Evolutionary conservation across 768 basidiomycete genomes (phyloP).

Genomic region (Calocybe cyanea): DNA sequence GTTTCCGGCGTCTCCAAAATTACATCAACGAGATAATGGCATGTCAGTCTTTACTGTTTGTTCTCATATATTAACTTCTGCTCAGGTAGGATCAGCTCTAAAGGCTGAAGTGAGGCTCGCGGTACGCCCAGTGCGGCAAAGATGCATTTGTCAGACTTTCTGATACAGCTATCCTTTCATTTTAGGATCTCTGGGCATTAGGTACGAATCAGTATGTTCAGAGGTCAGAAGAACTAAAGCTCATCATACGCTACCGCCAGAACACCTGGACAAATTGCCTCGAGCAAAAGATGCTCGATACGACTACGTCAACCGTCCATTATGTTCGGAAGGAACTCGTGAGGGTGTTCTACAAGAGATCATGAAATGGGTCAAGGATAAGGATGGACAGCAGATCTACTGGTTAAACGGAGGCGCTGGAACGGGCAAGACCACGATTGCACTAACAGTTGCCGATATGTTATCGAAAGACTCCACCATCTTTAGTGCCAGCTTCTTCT

Average conservation of each 20-base stretch:
- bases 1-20: constrained; percentile 10
- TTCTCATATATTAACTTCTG: not conserved
- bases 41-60: not conserved
- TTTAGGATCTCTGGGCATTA: constrained; percentile 15
- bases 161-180: too few relatives aligned
- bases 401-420: constrained; percentile 23
- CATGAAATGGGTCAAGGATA: constrained; percentile 16
- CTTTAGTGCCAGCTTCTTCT: constrained; percentile 28
- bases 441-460: constrained; percentile 16
- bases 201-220: constrained; percentile 4
- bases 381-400: constrained; percentile 16
- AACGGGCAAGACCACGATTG: constrained; percentile 23
- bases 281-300: constrained; percentile 16
- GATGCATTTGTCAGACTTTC: too few relatives aligned
- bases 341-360: constrained; percentile 18
- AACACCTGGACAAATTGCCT: constrained; percentile 16
- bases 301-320: constrained; percentile 14
- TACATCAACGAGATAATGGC: constrained; percentile 14
- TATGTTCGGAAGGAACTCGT: constrained; percentile 20
- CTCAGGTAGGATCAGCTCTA: constrained; percentile 13
- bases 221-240: not conserved
- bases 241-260: constrained; percentile 2
- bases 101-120: constrained; percentile 15
- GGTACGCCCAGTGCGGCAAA: too few relatives aligned
- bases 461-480: constrained; percentile 8